Percentiles rank a stretch among this genome's conserved stretches.
phyloP scores from a whole-genome alignment of 176 grass and related monocot species.

The Microstegium vimineum region DNA sequence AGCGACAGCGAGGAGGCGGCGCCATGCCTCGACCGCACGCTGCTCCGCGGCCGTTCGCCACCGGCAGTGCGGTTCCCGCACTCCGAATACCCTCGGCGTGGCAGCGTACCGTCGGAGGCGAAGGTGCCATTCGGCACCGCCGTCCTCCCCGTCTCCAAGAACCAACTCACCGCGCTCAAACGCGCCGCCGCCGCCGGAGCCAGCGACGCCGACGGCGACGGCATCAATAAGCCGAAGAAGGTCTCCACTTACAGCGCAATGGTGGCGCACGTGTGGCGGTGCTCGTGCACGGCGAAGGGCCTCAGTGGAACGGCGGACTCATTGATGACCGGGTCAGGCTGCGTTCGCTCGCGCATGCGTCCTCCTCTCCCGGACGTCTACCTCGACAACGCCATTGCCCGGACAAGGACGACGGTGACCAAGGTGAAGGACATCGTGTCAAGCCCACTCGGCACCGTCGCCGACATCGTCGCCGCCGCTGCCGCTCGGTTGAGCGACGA shows the following conservation, averaged over 20 bases:
- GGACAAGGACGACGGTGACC: too few species aligned
- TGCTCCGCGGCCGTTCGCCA: conserved; percentile 29
- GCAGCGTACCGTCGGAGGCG: background rate
- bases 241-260: conserved; percentile 31
- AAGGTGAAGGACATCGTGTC: too few species aligned
- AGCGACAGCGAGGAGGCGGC: background rate
- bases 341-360: conserved; percentile 21
- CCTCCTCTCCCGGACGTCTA: conserved; percentile 30
- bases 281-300: conserved; percentile 16
- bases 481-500: too few species aligned
- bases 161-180: conserved; percentile 37
- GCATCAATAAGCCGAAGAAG: too few species aligned
- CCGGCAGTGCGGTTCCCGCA: conserved; percentile 33
- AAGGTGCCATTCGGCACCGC: background rate
- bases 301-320: background rate
- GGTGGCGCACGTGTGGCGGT: background rate
- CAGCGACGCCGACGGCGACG: too few species aligned
- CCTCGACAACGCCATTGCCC: conserved; percentile 32
- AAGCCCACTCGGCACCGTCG: too few species aligned
- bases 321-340: too few species aligned
- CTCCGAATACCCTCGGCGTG: conserved; percentile 20
- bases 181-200: too few species aligned
- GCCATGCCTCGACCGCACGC: conserved; percentile 36
- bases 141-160: conserved; percentile 29
- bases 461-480: too few species aligned